Evolutionary conservation across 2,329 filamentous ascomycete genomes (phyloP), one percentile per base, ranked within the genome.

Genomic region (Penicillium sp.): DNA sequence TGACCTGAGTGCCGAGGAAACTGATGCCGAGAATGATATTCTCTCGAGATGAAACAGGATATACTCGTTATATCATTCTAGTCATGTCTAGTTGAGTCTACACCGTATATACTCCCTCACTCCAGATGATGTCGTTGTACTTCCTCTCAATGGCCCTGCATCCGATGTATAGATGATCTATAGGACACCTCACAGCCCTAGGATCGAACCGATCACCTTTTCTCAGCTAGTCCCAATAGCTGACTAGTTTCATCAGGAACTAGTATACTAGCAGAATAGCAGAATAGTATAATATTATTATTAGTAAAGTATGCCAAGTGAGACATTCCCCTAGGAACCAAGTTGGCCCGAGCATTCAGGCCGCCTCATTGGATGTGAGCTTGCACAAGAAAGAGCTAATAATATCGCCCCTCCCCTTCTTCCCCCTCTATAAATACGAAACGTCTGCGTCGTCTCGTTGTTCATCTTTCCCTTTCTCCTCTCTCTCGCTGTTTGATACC

Each of bases 401-500:
- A 55, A 58, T 49, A 34, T 18, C 57, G 50, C 62, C 57, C 61
- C 57, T 60, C 58, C 55, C 61, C 52, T 58, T 43, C 48, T 40
- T 48, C 43, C 60, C 60, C 55, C 60, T 57, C 55, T 64, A 64
- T 64, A 65, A 65, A 67, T 64, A 63, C 56, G 42, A 56, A 54
- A 54, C 54, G 36, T 46, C 47, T 44, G 43, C 53, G 24, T 45
- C 52, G 45, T 44, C 27, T 47, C 24, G 31, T 49, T 47, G 47
- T 51, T 54, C 44, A 49, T 47, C 24, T 52, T 47, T 43, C 45
- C 38, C 44, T 32, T 54, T 42, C 24, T 24, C 44, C n/a, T 43
- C 31, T 51, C 29, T 47, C 36, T 22, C 50, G 21, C 47, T 50
- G 32, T 49, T 56, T 53, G 21, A 3, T 10, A 21, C 36, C n/a